Percentiles rank a stretch among this genome's conserved stretches.
Evolutionary conservation across 2,329 filamentous ascomycete species (phyloP).

Genomic region (Colletotrichum gloeosporioides): DNA sequence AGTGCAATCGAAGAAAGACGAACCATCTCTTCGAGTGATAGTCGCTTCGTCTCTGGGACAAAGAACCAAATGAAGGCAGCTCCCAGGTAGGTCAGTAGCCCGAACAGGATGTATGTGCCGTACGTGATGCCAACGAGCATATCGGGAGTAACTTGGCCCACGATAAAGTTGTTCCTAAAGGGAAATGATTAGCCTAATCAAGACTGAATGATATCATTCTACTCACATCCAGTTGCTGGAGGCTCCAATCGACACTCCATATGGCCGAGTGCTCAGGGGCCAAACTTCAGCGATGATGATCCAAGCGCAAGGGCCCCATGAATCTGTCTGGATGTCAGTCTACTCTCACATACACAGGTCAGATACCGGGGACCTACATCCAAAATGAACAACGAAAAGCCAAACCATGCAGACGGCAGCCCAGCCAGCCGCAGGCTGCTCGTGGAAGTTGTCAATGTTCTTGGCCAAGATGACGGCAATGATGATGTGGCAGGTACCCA

Average conservation of each 20-base stretch:
- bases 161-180: slow-evolving; percentile 61
- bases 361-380: slow-evolving; percentile 40
- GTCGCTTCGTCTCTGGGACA: slow-evolving; percentile 68
- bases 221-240: slow-evolving; percentile 68
- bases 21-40: slow-evolving; percentile 70
- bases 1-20: background rate
- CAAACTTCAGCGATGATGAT: slow-evolving; percentile 78
- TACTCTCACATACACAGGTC: rapidly evolving
- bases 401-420: slow-evolving; percentile 72
- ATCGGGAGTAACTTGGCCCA: slow-evolving; percentile 73
- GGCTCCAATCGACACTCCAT: slow-evolving; percentile 73
- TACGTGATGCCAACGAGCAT: slow-evolving; percentile 70
- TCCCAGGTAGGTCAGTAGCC: slow-evolving; percentile 66
- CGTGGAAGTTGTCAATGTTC: slow-evolving; percentile 62
- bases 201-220: rapidly evolving
- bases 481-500: slow-evolving; percentile 73
- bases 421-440: slow-evolving; percentile 66
- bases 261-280: slow-evolving; percentile 72
- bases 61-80: slow-evolving; percentile 67
- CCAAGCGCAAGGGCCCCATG: slow-evolving; percentile 78
- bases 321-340: slow-evolving; percentile 45
- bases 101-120: slow-evolving; percentile 76
- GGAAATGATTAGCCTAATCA: rapidly evolving
- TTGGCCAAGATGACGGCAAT: slow-evolving; percentile 72
- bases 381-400: slow-evolving; percentile 78